Evolutionary conservation across 257 asterid species (phyloP).

Genomic region (Salvia splendens): DNA sequence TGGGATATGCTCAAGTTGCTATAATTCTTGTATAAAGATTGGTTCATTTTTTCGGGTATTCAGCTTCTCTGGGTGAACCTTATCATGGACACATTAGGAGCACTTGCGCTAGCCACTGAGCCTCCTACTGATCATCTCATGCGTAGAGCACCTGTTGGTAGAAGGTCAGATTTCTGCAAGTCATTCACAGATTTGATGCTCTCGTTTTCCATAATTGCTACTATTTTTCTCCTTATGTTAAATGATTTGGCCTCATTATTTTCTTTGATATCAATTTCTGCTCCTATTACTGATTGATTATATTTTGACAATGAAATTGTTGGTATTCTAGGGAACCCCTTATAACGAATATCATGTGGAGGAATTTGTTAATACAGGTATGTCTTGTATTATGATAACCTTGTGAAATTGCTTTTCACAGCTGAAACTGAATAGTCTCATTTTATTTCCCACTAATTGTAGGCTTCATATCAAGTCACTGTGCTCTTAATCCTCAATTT

Average conservation of each 20-base stretch:
- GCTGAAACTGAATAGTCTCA: background rate
- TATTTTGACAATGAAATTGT: conserved; percentile 26
- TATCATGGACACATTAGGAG: conserved; percentile 98
- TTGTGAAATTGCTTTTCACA: background rate
- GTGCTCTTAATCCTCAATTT: conserved; percentile 85
- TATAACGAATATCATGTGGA: conserved; percentile 97
- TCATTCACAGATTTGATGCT: conserved; percentile 13
- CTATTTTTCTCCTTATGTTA: background rate
- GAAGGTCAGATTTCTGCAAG: conserved; percentile 62
- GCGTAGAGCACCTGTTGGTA: conserved; percentile 87
- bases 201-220: conserved; percentile 1
- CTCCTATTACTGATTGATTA: background rate
- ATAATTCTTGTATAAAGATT: background rate
- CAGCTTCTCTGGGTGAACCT: conserved; percentile 99
- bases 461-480: conserved; percentile 94
- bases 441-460: conserved; percentile 25
- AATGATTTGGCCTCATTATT: background rate
- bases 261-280: background rate
- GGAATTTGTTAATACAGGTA: conserved; percentile 94
- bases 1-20: background rate
- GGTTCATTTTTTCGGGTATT: conserved; percentile 21
- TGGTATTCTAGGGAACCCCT: conserved; percentile 83
- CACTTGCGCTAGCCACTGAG: conserved; percentile 96
- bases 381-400: background rate
- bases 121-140: conserved; percentile 97